phyloP scores from a whole-genome alignment of 1,139 yeast genomes.

The Yamadazyma mexicana region DNA sequence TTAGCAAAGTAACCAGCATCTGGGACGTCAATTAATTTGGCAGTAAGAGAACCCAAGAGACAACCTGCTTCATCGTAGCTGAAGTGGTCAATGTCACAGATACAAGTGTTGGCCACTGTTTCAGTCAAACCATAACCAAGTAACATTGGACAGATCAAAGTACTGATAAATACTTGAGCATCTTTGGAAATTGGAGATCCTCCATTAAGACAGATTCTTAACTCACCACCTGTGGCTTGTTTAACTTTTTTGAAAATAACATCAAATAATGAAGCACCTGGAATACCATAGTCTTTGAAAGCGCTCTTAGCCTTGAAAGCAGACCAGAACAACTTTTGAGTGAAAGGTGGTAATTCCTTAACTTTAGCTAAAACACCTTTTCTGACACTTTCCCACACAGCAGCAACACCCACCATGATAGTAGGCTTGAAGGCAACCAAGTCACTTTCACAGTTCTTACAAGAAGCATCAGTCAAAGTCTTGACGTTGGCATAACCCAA shows the following conservation, averaged over 20 bases:
- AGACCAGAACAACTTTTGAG: slow-evolving; percentile 86
- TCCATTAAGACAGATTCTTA: slow-evolving; percentile 78
- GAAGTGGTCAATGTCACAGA: slow-evolving; percentile 63
- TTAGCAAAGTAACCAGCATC: slow-evolving; percentile 93
- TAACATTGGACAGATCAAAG: slow-evolving; percentile 81
- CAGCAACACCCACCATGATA: slow-evolving; percentile 97
- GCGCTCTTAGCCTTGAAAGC: slow-evolving; percentile 74
- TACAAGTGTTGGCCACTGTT: slow-evolving; percentile 85
- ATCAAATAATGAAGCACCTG: slow-evolving; percentile 64
- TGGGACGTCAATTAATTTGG: slow-evolving; percentile 85
- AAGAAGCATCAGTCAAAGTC: slow-evolving; percentile 80
- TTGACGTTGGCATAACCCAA: slow-evolving; percentile 92
- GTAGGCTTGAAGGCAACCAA: slow-evolving; percentile 87
- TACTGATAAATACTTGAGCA: slow-evolving; percentile 82
- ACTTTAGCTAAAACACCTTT: slow-evolving; percentile 87
- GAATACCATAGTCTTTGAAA: slow-evolving; percentile 63
- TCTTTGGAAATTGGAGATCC: slow-evolving; percentile 88
- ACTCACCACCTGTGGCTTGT: slow-evolving; percentile 93
- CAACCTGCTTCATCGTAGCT: slow-evolving; percentile 82
- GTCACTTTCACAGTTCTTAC: slow-evolving; percentile 86
- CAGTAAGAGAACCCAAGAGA: slow-evolving; percentile 78
- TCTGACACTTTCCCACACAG: slow-evolving; percentile 96
- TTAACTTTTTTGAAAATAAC: slow-evolving; percentile 83
- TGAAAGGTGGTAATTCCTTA: slow-evolving; percentile 59
- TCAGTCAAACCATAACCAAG: slow-evolving; percentile 97